These are phyloP conservation scores for Trichosporon ovoides DNA, from an alignment of 1,284 basidiomycete species.

Conservation along the genomic window DNA sequence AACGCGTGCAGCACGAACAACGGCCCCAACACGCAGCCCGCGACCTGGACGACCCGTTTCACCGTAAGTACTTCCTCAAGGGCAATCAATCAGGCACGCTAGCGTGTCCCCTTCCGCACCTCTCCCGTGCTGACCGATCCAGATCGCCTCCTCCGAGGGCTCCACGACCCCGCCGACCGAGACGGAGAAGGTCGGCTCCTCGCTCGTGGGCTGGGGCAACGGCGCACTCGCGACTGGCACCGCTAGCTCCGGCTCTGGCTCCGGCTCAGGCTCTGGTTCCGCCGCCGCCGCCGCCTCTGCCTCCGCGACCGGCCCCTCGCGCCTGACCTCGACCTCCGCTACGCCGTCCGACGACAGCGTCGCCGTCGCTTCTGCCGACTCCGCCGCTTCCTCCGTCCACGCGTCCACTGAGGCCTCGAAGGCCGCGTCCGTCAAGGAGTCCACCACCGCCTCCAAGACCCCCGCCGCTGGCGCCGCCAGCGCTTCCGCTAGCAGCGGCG, in stretches of 20 bases:
- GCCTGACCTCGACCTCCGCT: background rate
- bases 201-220: slow-evolving; percentile 40
- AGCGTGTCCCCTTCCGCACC: too few species aligned
- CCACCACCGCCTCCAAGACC: background rate
- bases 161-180: slow-evolving; percentile 36
- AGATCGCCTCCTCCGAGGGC: slow-evolving; percentile 43
- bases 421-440: background rate
- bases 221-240: background rate
- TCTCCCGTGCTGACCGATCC: too few species aligned
- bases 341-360: background rate
- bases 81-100: too few species aligned
- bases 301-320: background rate
- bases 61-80: slow-evolving; percentile 18
- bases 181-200: slow-evolving; percentile 11
- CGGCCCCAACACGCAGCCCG: slow-evolving; percentile 16
- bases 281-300: background rate
- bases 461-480: background rate
- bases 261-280: background rate
- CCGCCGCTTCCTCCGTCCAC: background rate
- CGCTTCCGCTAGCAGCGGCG: background rate
- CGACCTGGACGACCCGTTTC: slow-evolving; percentile 49
- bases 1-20: background rate
- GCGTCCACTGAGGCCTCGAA: background rate
- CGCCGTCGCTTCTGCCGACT: background rate
- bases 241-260: too few species aligned